Evolutionary conservation across 257 asterid species (phyloP), one percentile per base, ranked within the genome.

Genomic region (Salvia hispanica): DNA sequence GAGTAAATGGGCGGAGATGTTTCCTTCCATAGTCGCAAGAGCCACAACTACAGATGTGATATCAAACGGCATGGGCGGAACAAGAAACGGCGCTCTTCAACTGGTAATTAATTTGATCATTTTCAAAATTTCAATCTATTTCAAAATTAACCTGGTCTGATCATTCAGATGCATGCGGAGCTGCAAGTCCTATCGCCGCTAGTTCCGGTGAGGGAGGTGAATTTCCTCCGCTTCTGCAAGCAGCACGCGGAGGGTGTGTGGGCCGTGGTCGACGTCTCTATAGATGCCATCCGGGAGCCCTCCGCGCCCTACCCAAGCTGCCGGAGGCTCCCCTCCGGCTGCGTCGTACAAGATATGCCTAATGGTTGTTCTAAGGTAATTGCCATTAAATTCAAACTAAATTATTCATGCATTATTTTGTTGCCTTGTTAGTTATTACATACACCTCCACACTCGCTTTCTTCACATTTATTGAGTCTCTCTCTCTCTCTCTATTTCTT

Each of bases 251-350:
- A 89, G 66, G 99, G 99, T 0, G 87, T 84, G 34, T 94, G 99
- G 99, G 98, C 93, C 0, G 93, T 94, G 0, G 99, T 89, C 5
- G 99, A 94, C 61, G 91, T 94, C 55, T 94, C 97, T 0, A 45
- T 91, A 7, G 96, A 88, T 55, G 39, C 85, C 58, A 80, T 88
- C 69, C 81, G 86, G 1, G 96, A 83, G 25, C 56, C 73, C 7
- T 73, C 89, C 13, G 48, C 72, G 8, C 11, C 71, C 31, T 83
- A 75, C 72, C 79, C 80, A 5, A 67, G 42, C 57, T 76, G 91
- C 79, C 83, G 96, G 76, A 83, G 97, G 74, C 96, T 89, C 9
- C 96, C 99, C 51, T 94, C 99, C 10, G 99, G 99, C 57, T 91
- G 96, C 62, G 80, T 91, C 8, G 96, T 91, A 21, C 95, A 94